Percentiles rank a stretch among this genome's conserved stretches.
These are phyloP conservation scores for Gloeopeniophorella convolvens DNA, from an alignment of 768 basidiomycete species.

Conservation along the genomic window DNA sequence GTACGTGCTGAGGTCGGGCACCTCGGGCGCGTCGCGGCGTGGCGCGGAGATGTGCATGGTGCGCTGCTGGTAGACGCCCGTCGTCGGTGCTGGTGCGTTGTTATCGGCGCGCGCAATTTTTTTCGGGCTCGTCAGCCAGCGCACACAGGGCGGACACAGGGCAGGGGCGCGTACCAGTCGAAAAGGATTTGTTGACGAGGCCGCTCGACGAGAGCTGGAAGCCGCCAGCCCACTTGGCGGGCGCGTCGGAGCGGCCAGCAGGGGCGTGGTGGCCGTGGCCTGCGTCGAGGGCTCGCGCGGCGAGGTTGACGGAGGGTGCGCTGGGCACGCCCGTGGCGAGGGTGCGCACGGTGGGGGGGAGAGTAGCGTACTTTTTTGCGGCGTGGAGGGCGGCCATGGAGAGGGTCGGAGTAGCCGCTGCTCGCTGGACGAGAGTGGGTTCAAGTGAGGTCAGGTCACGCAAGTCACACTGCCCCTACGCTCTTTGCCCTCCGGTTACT, in stretches of 20 bases:
- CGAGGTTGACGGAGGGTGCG: conserved; percentile 69
- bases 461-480: neutral
- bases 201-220: conserved; percentile 38
- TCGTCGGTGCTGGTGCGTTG: conserved; percentile 41
- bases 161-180: conserved; percentile 45
- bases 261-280: conserved; percentile 52
- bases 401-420: conserved; percentile 6
- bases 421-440: conserved; percentile 2
- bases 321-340: conserved; percentile 75
- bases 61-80: conserved; percentile 55
- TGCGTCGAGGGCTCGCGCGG: conserved; percentile 53
- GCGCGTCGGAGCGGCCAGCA: conserved; percentile 55
- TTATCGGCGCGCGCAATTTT: neutral
- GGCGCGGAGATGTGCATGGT: conserved; percentile 72
- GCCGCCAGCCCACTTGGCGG: conserved; percentile 59
- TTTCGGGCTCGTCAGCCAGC: no score
- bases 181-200: conserved; percentile 57
- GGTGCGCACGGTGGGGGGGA: conserved; percentile 74
- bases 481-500: neutral
- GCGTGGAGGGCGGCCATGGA: conserved; percentile 60
- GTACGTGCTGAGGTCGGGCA: conserved; percentile 87
- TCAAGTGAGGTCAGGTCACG: neutral
- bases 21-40: conserved; percentile 64
- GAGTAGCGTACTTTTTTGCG: conserved; percentile 75
- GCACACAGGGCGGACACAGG: neutral